Percentiles rank a stretch among this genome's conserved stretches.
These are phyloP conservation scores for Babesia ovata DNA, from an alignment of 169 alveolate species.

Conservation along the genomic window DNA sequence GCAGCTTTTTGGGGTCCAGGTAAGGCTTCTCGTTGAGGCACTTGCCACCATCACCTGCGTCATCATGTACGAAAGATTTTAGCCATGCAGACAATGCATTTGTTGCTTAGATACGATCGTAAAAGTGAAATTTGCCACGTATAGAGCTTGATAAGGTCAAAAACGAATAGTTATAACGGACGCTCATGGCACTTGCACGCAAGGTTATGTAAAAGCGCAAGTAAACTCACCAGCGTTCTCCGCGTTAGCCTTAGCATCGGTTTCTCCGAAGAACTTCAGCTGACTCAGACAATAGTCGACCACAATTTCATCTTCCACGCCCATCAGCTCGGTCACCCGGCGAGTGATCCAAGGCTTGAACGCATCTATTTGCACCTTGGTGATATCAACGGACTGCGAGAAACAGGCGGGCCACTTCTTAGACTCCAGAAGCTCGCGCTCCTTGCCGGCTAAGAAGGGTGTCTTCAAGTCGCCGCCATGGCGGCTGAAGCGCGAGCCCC, in stretches of 20 bases:
- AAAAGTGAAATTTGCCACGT: background rate
- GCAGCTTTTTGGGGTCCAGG: slow-evolving; percentile 66
- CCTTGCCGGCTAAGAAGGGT: slow-evolving; percentile 78
- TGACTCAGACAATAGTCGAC: slow-evolving; percentile 77
- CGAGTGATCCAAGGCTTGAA: slow-evolving; percentile 75
- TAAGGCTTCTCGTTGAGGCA: slow-evolving; percentile 61
- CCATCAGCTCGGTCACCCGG: slow-evolving; percentile 78
- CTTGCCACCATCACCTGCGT: slow-evolving; percentile 64
- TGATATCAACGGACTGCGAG: slow-evolving; percentile 67
- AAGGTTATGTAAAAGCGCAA: background rate
- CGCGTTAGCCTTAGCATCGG: slow-evolving; percentile 67
- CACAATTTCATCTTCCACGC: slow-evolving; percentile 78
- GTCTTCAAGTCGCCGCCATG: slow-evolving; percentile 72
- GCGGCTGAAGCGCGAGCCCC: slow-evolving; percentile 55
- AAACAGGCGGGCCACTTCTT: slow-evolving; percentile 76
- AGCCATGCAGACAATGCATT: background rate
- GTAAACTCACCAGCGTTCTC: slow-evolving; percentile 56
- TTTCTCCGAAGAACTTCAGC: slow-evolving; percentile 69
- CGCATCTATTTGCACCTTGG: slow-evolving; percentile 72
- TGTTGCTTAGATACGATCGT: background rate
- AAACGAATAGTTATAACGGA: background rate
- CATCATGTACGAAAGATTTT: background rate
- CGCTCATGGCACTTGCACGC: background rate
- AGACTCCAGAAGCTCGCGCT: slow-evolving; percentile 74
- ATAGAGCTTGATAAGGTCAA: background rate